Conservation (phyloP, 768 basidiomycete genomes). For the Podaxis rugospora region DNA sequence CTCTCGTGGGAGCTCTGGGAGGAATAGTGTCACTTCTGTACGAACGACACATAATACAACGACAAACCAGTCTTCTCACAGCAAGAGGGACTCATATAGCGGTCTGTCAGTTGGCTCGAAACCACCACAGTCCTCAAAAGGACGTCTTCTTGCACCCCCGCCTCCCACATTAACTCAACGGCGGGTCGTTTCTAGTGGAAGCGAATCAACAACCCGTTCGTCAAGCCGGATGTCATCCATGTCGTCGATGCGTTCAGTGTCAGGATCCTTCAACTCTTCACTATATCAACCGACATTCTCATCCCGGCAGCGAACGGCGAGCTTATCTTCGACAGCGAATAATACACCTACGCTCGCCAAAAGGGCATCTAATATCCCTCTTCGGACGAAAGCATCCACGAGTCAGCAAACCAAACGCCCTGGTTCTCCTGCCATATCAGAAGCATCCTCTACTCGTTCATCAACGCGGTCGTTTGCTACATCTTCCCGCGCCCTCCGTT, state of each 20-base stretch:
- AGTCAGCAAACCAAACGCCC: slow-evolving; percentile 27
- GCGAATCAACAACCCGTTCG: slow-evolving; percentile 37
- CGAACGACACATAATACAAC: slow-evolving; percentile 13
- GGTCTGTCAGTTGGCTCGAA: slow-evolving; percentile 28
- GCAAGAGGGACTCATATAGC: slow-evolving; percentile 25
- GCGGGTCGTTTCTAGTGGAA: slow-evolving; percentile 47
- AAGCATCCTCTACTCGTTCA: slow-evolving; percentile 36
- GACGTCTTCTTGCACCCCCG: slow-evolving; percentile 44
- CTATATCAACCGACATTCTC: slow-evolving; percentile 68
- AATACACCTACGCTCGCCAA: slow-evolving; percentile 29
- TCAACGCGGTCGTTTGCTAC: slow-evolving; percentile 36
- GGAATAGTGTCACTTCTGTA: slow-evolving; percentile 50
- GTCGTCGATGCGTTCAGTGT: slow-evolving; percentile 58
- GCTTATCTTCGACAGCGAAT: slow-evolving; percentile 41
- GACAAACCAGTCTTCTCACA: slow-evolving; percentile 15
- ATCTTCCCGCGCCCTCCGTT: slow-evolving; percentile 20
- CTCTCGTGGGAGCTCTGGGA: slow-evolving; percentile 53
- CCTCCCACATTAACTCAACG: slow-evolving; percentile 33
- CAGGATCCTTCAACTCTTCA: slow-evolving; percentile 54
- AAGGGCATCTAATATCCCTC: slow-evolving; percentile 11
- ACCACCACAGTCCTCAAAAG: slow-evolving; percentile 25
- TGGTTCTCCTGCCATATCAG: slow-evolving; percentile 62
- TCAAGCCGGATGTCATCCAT: slow-evolving; percentile 53
- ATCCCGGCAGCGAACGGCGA: slow-evolving; percentile 79
- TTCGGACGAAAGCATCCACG: background rate